phyloP scores from a whole-genome alignment of 2,329 filamentous ascomycete genomes.

The Arthrocladium fulminans region DNA sequence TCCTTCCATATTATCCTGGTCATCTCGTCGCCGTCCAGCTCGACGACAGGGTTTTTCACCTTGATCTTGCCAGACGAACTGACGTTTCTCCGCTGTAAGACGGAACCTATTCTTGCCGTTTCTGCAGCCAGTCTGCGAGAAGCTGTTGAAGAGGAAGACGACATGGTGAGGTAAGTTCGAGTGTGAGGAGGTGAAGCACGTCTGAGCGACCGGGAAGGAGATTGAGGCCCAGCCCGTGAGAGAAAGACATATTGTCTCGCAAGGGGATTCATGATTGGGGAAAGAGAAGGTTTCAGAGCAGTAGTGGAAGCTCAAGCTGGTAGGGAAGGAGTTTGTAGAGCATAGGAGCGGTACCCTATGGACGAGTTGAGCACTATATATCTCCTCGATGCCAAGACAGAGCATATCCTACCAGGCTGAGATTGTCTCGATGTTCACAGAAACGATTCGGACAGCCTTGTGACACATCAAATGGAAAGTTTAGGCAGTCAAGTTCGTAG shows the following conservation, averaged over 20 bases:
- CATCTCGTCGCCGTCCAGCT: conserved; percentile 93
- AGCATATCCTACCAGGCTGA: too few species aligned
- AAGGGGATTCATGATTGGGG: conserved; percentile 9
- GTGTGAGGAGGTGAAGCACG: conserved; percentile 14
- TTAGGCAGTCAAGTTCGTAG: too few species aligned
- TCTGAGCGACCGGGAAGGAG: conserved; percentile 1
- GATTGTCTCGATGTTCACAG: too few species aligned
- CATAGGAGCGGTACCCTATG: too few species aligned
- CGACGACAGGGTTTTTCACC: conserved; percentile 98
- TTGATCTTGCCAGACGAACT: conserved; percentile 72
- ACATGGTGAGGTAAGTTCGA: conserved; percentile 9
- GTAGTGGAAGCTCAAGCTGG: too few species aligned
- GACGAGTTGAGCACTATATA: too few species aligned
- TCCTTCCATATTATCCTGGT: conserved; percentile 98
- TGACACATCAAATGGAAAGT: too few species aligned
- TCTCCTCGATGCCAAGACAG: too few species aligned
- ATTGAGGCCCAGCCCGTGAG: conserved; percentile 2
- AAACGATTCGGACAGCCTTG: too few species aligned
- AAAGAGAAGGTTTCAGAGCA: neutral
- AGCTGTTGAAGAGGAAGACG: conserved; percentile 13
- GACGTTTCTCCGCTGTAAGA: conserved; percentile 36
- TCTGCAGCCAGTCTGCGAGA: conserved; percentile 19
- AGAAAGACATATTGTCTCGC: conserved; percentile 3
- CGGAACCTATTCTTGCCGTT: conserved; percentile 11
- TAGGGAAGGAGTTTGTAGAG: too few species aligned